Base-by-base conservation (phyloP, 2,329 filamentous ascomycete genomes). In the Verticillium dahliae region DNA sequence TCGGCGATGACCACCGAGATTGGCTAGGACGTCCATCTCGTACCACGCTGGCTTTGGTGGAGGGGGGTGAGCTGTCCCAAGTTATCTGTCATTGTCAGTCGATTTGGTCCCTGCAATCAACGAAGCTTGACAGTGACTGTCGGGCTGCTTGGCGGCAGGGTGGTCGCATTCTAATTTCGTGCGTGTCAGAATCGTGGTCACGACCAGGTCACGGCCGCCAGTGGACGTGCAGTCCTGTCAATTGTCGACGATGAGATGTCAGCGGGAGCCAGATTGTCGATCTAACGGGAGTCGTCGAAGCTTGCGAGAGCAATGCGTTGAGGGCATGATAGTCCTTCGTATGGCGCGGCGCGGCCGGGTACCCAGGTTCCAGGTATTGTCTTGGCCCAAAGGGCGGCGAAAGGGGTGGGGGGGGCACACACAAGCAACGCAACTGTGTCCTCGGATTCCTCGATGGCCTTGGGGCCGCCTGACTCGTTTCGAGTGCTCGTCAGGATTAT, bases 241-340 rank as follows among this genome's bases (percentile, higher is more conserved):
- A 50, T n/a, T 50, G n/a, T 50, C 41, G 55, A 37, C 33, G 55
- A 57, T 57, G 55, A 57, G 55, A 57, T 57, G 55, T 22, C 55
- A 57, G 55, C 31, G 55, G 55, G 55, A 35, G 10, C 33, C 55
- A 56, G 27, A 50, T 50, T 27, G 41, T 56, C 27, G 52, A 35
- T 33, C 52, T 56, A 56, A 56, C 52, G 52, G 27, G 52, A 56
- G 52, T 33, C 33, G 52, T 56, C 52, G 27, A 56, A 56, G 52
- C 33, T 56, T 56, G 52, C 52, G 52, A 56, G 18, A 33, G 27
- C n/a, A 13, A n/a, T 7, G n/a, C 9, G 14, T 50, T n/a, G 14
- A 50, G 41, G 5, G n/a, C 41, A 18, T 50, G 41, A 22, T 10
- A 3, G 41, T 22, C 4, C 41, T 50, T 6, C n/a, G 9, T n/a